Evolutionary conservation across 1,284 basidiomycete species (phyloP).

Genomic region (Trichosporon ovoides): DNA sequence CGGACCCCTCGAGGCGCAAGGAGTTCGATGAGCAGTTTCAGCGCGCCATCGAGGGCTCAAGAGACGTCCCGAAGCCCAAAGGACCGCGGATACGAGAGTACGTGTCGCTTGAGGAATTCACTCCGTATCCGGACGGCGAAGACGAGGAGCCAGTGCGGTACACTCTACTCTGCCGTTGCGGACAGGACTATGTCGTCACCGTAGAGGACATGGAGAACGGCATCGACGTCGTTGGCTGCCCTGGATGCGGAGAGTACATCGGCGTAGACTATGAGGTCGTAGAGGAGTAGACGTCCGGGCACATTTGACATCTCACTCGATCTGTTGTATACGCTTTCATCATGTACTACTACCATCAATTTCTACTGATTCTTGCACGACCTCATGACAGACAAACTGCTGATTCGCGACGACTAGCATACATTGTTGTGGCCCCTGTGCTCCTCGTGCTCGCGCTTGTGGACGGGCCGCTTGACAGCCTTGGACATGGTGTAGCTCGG

Average conservation of each 20-base stretch:
- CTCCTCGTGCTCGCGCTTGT: neutral
- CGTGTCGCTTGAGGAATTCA: slow-evolving; percentile 42
- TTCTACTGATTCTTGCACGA: neutral
- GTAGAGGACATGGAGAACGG: slow-evolving; percentile 47
- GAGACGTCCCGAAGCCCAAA: neutral
- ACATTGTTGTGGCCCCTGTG: neutral
- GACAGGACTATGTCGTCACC: slow-evolving; percentile 42
- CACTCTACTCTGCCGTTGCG: slow-evolving; percentile 49
- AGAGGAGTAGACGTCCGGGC: slow-evolving; percentile 29
- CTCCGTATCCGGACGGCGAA: slow-evolving; percentile 13
- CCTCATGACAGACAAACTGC: neutral
- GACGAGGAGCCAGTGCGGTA: slow-evolving; percentile 36
- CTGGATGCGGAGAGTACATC: slow-evolving; percentile 50
- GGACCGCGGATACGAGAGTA: slow-evolving; percentile 22
- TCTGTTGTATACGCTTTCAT: neutral
- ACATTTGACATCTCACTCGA: neutral
- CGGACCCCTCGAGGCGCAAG: slow-evolving; percentile 23
- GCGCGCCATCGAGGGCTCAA: neutral
- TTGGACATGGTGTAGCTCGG: slow-evolving; percentile 2
- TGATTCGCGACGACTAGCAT: neutral
- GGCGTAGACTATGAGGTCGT: slow-evolving; percentile 49
- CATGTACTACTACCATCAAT: neutral
- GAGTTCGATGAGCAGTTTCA: slow-evolving; percentile 17
- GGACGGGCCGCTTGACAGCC: neutral
- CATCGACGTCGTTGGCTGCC: slow-evolving; percentile 49